These are phyloP conservation scores for Candida namnaoensis DNA, from an alignment of 805 yeast species.

Conservation along the genomic window DNA sequence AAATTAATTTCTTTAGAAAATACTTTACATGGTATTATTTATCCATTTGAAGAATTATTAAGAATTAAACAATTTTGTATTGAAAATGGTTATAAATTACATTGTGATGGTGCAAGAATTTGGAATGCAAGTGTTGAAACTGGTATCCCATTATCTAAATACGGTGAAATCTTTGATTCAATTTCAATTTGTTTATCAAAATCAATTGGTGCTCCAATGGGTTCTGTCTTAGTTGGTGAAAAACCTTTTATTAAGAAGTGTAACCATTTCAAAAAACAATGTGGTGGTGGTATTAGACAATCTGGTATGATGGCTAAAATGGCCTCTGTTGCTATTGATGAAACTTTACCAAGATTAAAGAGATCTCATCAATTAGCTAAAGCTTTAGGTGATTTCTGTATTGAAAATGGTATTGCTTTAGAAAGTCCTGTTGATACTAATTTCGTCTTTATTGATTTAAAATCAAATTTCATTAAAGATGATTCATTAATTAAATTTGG, in stretches of 20 bases:
- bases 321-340: constrained; percentile 73
- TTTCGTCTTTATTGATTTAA: constrained; percentile 68
- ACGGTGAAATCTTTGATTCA: constrained; percentile 75
- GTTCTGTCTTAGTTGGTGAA: constrained; percentile 75
- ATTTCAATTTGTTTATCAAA: constrained; percentile 85
- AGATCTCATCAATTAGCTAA: constrained; percentile 42
- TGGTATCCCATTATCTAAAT: constrained; percentile 44
- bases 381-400: constrained; percentile 44
- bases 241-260: constrained; percentile 53
- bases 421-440: constrained; percentile 78
- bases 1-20: constrained; percentile 72
- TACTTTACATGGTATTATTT: constrained; percentile 69
- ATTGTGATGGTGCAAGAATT: constrained; percentile 82
- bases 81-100: constrained; percentile 48
- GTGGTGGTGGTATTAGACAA: constrained; percentile 92
- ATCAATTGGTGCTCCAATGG: constrained; percentile 90
- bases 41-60: constrained; percentile 67
- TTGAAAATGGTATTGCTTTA: constrained; percentile 41
- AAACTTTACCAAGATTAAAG: constrained; percentile 43
- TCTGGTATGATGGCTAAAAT: constrained; percentile 73
- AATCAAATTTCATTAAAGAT: constrained; percentile 40
- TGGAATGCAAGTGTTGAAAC: constrained; percentile 82
- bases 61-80: constrained; percentile 62
- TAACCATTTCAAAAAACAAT: constrained; percentile 82
- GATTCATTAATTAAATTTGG: constrained; percentile 45